Evolutionary conservation across 2,329 filamentous ascomycete genomes (phyloP), one percentile per base, ranked within the genome.

Genomic region (Neofusicoccum umdonicola): DNA sequence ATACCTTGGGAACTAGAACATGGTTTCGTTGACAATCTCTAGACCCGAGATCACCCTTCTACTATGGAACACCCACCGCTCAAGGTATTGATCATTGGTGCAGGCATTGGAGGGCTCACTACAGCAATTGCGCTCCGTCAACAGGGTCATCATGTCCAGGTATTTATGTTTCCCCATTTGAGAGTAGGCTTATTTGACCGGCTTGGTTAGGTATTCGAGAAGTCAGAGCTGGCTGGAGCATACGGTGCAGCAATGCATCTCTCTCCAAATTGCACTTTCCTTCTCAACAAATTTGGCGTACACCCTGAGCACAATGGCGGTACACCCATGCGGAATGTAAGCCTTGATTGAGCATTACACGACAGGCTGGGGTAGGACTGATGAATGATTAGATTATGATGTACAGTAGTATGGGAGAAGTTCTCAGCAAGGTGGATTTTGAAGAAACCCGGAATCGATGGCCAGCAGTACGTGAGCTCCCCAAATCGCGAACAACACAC

Each of bases 211-310:
- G 65, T 87, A 0, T 84, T 81, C 56, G 86, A 88, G 68, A 82
- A 85, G 70, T 87, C 85, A 0, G 76, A 77, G 1, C 82, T 88
- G 34, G 81, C 82, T 11, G 82, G 78, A 58, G 86, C 88, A 72
- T 74, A 80, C 1, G 87, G 87, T 0, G 86, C 87, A 4, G 87
- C 87, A 0, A 81, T 89, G 19, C 85, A 89, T 69, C 72, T 89
- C 3, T 82, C 84, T 0, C 86, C 87, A 0, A 90, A 90, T 68
- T 77, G 81, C 1, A 87, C 88, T 71, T 84, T 85, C 0, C 73
- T 89, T 2, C 75, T 89, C 3, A 72, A 74, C 12, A 73, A 79
- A 39, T 72, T 83, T 54, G 81, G 82, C 0, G 67, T 84, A 1
- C 71, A 74, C 56, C 74, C 78, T 0, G 76, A 79, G 64, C 70